Percentiles rank a stretch among this genome's conserved stretches.
Conservation (phyloP, 257 asterid genomes). For the Phtheirospermum japonicum region DNA sequence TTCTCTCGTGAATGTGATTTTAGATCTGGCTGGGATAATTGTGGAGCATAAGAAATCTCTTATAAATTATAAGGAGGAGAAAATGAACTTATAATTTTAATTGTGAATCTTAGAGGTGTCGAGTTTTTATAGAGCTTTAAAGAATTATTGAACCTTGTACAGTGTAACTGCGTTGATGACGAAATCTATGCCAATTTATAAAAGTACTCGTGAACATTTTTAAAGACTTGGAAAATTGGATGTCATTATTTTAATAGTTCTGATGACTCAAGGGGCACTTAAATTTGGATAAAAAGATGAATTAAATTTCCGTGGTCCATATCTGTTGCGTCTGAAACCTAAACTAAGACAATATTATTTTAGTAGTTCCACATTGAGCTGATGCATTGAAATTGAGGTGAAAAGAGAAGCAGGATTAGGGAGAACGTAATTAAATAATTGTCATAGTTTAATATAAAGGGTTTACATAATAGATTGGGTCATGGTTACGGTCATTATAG, state of each 20-base stretch:
- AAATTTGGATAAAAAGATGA: conserved; percentile 30
- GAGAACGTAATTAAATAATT: too few relatives aligned
- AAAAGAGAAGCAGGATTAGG: too few relatives aligned
- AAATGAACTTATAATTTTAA: too few relatives aligned
- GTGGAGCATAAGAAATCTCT: too few relatives aligned
- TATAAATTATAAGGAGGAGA: too few relatives aligned
- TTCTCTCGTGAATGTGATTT: too few relatives aligned
- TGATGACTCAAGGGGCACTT: conserved; percentile 59
- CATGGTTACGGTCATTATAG: too few relatives aligned
- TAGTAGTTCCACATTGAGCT: background rate
- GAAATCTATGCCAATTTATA: conserved; percentile 38
- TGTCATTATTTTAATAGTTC: conserved; percentile 24
- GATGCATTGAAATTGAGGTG: too few relatives aligned
- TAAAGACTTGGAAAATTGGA: background rate
- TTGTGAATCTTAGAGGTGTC: too few relatives aligned
- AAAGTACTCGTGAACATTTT: conserved; percentile 22
- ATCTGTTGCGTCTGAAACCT: conserved; percentile 28
- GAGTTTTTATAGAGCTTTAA: background rate
- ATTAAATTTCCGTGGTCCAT: conserved; percentile 21
- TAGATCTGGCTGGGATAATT: too few relatives aligned
- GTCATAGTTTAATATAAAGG: too few relatives aligned
- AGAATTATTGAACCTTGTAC: conserved; percentile 26
- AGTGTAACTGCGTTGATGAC: conserved; percentile 31
- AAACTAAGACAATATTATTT: background rate
- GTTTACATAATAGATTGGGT: too few relatives aligned